Evolutionary conservation across 2,329 filamentous ascomycete species (phyloP).

Genomic region (Calonectria montana): DNA sequence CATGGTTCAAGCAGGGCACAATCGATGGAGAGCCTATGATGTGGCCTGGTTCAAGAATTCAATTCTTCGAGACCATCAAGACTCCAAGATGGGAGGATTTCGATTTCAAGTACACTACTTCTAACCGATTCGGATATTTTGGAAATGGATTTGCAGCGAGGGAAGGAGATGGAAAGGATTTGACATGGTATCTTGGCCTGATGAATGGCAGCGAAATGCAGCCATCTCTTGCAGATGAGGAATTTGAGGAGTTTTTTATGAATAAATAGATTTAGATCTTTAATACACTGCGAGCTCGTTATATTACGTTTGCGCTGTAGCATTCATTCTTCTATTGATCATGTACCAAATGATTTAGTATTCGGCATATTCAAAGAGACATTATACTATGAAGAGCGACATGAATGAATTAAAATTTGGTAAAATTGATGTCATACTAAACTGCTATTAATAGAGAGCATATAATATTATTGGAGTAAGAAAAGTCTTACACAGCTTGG

Average conservation of each 20-base stretch:
- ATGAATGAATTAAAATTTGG: neutral
- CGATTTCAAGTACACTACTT: slow-evolving; percentile 34
- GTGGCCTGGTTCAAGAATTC: slow-evolving; percentile 41
- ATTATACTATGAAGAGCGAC: neutral
- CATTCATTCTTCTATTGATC: neutral
- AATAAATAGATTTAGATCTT: slow-evolving; percentile 25
- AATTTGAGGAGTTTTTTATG: slow-evolving; percentile 39
- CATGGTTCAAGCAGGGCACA: slow-evolving; percentile 44
- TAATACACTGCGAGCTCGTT: neutral
- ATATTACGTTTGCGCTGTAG: neutral
- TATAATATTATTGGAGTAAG: no score
- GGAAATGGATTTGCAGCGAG: slow-evolving; percentile 38
- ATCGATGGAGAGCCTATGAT: slow-evolving; percentile 40
- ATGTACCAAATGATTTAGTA: neutral
- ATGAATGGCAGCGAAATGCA: slow-evolving; percentile 31
- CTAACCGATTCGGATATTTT: slow-evolving; percentile 41
- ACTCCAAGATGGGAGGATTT: slow-evolving; percentile 43
- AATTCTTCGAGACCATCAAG: slow-evolving; percentile 41
- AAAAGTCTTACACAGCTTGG: no score
- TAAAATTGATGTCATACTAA: no score
- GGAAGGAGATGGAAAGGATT: slow-evolving; percentile 29
- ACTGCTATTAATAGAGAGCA: no score
- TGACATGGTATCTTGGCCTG: slow-evolving; percentile 33
- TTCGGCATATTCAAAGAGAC: neutral
- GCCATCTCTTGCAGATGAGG: slow-evolving; percentile 35